Percentiles rank a stretch among this genome's conserved stretches.
These are phyloP conservation scores for Talaromyces sp. DNA, from an alignment of 2,329 filamentous ascomycete species.

Conservation along the genomic window DNA sequence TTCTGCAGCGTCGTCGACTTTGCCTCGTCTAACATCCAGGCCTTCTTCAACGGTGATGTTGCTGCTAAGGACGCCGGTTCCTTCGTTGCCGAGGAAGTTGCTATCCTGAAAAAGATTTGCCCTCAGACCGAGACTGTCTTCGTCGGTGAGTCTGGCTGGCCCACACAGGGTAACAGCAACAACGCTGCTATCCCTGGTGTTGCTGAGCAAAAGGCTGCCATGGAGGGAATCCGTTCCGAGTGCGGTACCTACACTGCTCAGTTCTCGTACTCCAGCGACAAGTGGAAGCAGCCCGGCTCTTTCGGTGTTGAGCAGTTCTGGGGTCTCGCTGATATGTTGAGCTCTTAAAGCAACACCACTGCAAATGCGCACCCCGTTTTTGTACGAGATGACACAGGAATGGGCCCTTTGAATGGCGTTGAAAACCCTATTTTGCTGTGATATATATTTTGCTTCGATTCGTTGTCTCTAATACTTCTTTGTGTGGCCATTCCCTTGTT, in stretches of 20 bases:
- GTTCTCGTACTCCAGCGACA: conserved; percentile 74
- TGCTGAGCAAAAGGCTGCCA: conserved; percentile 63
- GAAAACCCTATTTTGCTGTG: not conserved
- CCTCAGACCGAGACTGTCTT: conserved; percentile 46
- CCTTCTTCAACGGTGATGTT: conserved; percentile 79
- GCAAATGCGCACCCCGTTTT: not conserved
- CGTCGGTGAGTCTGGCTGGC: conserved; percentile 91
- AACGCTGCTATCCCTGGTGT: conserved; percentile 64
- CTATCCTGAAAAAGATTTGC: conserved; percentile 66
- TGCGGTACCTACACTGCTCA: conserved; percentile 67
- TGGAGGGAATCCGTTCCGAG: conserved; percentile 61
- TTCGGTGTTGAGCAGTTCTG: conserved; percentile 76
- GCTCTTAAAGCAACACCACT: not conserved
- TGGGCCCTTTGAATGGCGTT: not conserved
- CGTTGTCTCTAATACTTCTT: not conserved
- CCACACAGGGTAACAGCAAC: conserved; percentile 62
- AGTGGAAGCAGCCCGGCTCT: conserved; percentile 69
- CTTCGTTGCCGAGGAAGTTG: conserved; percentile 70
- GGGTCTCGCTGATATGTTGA: conserved; percentile 40
- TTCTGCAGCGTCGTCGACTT: conserved; percentile 74
- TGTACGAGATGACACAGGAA: not conserved
- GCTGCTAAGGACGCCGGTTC: conserved; percentile 60
- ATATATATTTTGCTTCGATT: not conserved
- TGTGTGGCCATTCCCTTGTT: not conserved
- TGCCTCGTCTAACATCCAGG: conserved; percentile 80